Percentiles rank a stretch among this genome's conserved stretches.
Evolutionary conservation across 2,329 filamentous ascomycete species (phyloP).

Genomic region (Tetracladium maxilliforme): DNA sequence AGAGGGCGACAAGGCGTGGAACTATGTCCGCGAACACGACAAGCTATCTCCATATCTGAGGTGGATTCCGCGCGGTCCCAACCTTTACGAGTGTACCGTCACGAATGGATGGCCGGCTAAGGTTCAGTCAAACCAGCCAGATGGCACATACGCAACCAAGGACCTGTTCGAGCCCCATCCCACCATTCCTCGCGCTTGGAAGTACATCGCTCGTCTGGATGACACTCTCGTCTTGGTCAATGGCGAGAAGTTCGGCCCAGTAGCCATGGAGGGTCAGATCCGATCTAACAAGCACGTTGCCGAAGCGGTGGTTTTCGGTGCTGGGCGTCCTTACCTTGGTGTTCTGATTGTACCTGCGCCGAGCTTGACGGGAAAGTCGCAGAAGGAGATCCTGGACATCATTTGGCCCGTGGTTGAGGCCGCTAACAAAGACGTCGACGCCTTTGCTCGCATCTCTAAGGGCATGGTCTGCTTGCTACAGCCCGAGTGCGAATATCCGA

Average conservation of each 20-base stretch:
- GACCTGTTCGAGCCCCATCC: slow-evolving; percentile 28
- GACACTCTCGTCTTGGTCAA: slow-evolving; percentile 29
- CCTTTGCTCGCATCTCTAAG: slow-evolving; percentile 34
- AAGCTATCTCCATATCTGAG: slow-evolving; percentile 38
- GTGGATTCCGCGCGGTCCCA: slow-evolving; percentile 10
- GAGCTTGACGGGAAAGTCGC: slow-evolving; percentile 20
- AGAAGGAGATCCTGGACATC: slow-evolving; percentile 27
- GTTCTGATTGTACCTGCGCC: slow-evolving; percentile 35
- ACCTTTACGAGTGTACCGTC: slow-evolving; percentile 20
- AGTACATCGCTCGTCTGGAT: slow-evolving; percentile 27
- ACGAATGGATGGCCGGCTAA: slow-evolving; percentile 22
- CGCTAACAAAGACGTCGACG: slow-evolving; percentile 32
- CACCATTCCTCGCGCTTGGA: slow-evolving; percentile 24
- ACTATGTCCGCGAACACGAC: slow-evolving; percentile 43
- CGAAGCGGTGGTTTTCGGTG: slow-evolving; percentile 43
- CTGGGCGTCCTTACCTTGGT: slow-evolving; percentile 33
- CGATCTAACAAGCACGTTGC: slow-evolving; percentile 33
- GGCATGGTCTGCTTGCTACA: no score
- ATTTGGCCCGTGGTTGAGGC: slow-evolving; percentile 33
- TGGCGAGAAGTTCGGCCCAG: slow-evolving; percentile 30
- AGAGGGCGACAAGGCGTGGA: slow-evolving; percentile 39
- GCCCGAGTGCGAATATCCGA: no score
- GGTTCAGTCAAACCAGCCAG: slow-evolving; percentile 21
- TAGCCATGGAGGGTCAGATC: slow-evolving; percentile 35
- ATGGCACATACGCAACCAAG: slow-evolving; percentile 25